Base-by-base conservation (phyloP, 2,329 filamentous ascomycete genomes). In the Aspergillus jensenii region DNA sequence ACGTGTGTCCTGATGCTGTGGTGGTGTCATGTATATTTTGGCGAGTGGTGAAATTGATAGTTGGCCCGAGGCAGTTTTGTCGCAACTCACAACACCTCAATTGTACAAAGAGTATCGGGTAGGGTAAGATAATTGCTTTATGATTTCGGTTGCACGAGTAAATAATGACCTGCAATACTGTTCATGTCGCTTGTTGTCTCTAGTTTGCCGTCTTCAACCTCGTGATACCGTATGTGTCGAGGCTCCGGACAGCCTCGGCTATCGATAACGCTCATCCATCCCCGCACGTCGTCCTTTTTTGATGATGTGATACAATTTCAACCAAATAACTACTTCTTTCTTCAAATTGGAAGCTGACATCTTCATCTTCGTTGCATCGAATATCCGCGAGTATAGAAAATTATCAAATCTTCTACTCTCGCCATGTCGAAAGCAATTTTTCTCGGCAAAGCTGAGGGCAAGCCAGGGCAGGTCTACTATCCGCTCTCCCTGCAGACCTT, bases 391-490 rank as follows among this genome's bases (percentile, higher is more conserved):
- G 8, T 31, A 15, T 12, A n/a, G 14, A 1, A 48, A 19, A 40
- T n/a, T 6, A 11, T 7, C 12, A 7, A 37, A n/a, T 7, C 9
- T 31, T 14, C 35, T 37, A 8, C 11, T 19, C 14, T 40, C 56
- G 69, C 55, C 50, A 79, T 79, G 77, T 78, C 76, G 2, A 78
- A 78, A 63, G 71, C 77, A 58, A 69, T 80, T 47, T 77, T 75
- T 54, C 72, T 80, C 54, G 69, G 70, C 43, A 66, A 74, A 56
- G 79, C 89, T 52, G 88, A 91, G 65, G 90, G 90, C 63, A 76
- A 77, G 51, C 76, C 76, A 9, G 78, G 77, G 66, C 81, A 93
- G 75, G 93, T 96, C 63, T 96, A 93, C 78, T 78, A 78, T 61
- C 74, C 74, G 8, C 70, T 79, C 41, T 66, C 70, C n/a, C 65